Conservation (phyloP, 306 rosid genomes). For the Sicyos baderoa region DNA sequence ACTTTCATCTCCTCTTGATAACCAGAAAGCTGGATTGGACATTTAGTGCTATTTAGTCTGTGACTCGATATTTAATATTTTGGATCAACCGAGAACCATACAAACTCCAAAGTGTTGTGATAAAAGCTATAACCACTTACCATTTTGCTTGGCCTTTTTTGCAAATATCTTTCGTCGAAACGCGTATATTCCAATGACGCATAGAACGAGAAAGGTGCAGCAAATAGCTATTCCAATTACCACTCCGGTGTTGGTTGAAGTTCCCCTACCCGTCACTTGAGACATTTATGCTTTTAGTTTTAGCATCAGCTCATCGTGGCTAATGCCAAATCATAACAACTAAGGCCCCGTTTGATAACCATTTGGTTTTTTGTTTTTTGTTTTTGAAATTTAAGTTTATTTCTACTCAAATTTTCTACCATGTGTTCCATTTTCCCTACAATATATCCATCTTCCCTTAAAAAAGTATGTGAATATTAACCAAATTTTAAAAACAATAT, state of each 20-base stretch:
- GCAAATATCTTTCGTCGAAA: slow-evolving; percentile 80
- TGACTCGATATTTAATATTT: slow-evolving; percentile 6
- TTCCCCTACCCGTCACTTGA: slow-evolving; percentile 36
- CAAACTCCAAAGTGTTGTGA: neutral
- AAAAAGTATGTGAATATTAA: too few relatives aligned
- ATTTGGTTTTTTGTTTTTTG: too few relatives aligned
- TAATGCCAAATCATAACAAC: neutral
- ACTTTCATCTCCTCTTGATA: slow-evolving; percentile 72
- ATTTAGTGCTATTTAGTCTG: slow-evolving; percentile 18
- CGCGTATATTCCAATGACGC: slow-evolving; percentile 60
- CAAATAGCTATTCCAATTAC: slow-evolving; percentile 50
- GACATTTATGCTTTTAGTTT: slow-evolving; percentile 18
- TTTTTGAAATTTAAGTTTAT: too few relatives aligned
- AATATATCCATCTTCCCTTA: too few relatives aligned
- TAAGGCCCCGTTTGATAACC: too few relatives aligned
- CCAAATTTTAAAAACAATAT: too few relatives aligned
- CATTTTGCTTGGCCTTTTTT: slow-evolving; percentile 70
- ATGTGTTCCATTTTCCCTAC: too few relatives aligned
- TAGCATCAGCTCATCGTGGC: slow-evolving; percentile 22
- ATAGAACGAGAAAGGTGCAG: slow-evolving; percentile 45
- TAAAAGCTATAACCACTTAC: slow-evolving; percentile 30
- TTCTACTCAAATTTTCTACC: too few relatives aligned
- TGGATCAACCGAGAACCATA: neutral
- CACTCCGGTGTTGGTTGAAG: slow-evolving; percentile 37
- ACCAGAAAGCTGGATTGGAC: slow-evolving; percentile 68